Conservation (phyloP, 2,329 filamentous ascomycete genomes). For the Zalaria obscura region DNA sequence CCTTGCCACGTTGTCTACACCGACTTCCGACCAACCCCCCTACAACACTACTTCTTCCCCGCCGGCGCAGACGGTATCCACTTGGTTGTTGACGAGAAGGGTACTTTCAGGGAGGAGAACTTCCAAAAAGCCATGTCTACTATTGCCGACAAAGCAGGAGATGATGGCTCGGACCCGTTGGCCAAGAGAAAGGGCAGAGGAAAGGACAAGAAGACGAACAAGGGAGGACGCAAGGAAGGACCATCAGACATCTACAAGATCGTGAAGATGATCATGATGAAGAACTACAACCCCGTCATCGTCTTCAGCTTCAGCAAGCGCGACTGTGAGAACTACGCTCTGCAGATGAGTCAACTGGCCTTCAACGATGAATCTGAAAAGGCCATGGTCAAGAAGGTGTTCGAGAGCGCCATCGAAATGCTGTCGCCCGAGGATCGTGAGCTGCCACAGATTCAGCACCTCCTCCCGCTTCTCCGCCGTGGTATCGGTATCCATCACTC, state of each 20-base stretch:
- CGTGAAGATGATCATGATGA: conserved; percentile 96
- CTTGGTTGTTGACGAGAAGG: conserved; percentile 91
- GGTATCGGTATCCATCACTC: conserved; percentile 98
- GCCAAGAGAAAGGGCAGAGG: conserved; percentile 76
- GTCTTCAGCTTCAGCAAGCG: conserved; percentile 99
- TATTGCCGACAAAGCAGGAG: conserved; percentile 76
- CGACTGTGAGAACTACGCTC: conserved; percentile 81
- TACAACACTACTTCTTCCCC: conserved; percentile 97
- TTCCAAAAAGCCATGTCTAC: conserved; percentile 92
- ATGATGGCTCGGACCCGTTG: conserved; percentile 64
- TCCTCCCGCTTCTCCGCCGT: conserved; percentile 74
- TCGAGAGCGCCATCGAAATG: conserved; percentile 82
- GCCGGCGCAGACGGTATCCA: conserved; percentile 85
- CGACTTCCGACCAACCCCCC: conserved; percentile 87
- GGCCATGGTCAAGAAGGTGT: conserved; percentile 85
- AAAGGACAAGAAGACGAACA: conserved; percentile 84
- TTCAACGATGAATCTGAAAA: conserved; percentile 98
- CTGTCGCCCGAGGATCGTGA: conserved; percentile 82
- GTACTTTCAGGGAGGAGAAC: conserved; percentile 89
- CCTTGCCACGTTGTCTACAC: conserved; percentile 99
- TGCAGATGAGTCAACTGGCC: conserved; percentile 71
- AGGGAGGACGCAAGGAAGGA: conserved; percentile 59
- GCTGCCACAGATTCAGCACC: conserved; percentile 79
- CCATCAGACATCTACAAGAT: conserved; percentile 90
- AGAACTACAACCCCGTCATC: conserved; percentile 94